Evolutionary conservation across 2,329 filamentous ascomycete species (phyloP), one percentile per base, ranked within the genome.

Genomic region (Arthroderma uncinatum): DNA sequence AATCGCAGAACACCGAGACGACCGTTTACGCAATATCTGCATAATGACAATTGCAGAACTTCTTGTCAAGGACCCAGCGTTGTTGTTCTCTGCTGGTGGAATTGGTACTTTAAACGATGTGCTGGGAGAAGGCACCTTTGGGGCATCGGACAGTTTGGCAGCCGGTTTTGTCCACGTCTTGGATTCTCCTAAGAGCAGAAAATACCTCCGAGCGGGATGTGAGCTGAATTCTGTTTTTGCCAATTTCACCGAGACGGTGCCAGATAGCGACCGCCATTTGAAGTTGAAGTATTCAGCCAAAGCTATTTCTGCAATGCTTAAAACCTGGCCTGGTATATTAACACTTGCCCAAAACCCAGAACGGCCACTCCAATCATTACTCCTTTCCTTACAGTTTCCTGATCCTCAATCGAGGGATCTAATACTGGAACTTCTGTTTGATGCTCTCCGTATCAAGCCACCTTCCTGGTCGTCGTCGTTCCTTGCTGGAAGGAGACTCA

Each of bases 381-480:
- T 86, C n/a, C 76, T 82, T 33, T 83, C 83, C 0, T 71, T 86
- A 21, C 80, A 83, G 60, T 82, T 84, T 57, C 76, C 78, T 1
- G 77, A 78, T 39, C 70, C 77, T 1, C 72, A 77, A 58, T 77
- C 82, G 7, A 74, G 82, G 53, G 90, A 95, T 66, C 85, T 91
- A 0, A 83, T 96, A 16, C 79, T 98, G 60, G 93, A 98, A 68
- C 76, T 98, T 10, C 73, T 98, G 16, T 96, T 94, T 64, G 83
- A 85, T 64, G 79, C 85, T 19, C 74, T 98, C 54, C 84, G 92
- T 36, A 96, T 98, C 67, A 97, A 97, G 64, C 86, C 91, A 58
- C 84, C 93, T 44, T 85, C 90, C 7, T 98, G 93, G 93, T 94
- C 93, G 6, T 91, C 89, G 0, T 94, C 92, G 0, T 98, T 95